Conservation (phyloP, 345 rosid genomes). For the Psidium friedrichsthalianum region DNA sequence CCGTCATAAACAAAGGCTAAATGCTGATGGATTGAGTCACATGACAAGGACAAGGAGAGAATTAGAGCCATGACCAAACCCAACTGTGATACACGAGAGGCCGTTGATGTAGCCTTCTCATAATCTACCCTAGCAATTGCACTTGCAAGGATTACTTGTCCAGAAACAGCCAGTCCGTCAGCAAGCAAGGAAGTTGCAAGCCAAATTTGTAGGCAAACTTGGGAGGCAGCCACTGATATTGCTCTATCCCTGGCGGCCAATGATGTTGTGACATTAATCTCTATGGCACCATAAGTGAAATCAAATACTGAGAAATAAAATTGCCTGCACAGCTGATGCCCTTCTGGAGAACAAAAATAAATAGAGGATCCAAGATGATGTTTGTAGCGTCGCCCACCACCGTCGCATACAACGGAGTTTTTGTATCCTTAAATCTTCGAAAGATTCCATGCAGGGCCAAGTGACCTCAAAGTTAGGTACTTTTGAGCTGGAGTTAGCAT, state of each 20-base stretch:
- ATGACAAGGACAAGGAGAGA: constrained; percentile 44
- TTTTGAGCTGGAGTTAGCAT: constrained; percentile 37
- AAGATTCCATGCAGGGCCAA: constrained; percentile 62
- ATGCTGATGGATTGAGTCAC: constrained; percentile 76
- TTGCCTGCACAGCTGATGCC: constrained; percentile 90
- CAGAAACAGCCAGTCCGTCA: constrained; percentile 91
- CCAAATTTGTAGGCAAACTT: constrained; percentile 98
- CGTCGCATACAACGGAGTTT: constrained; percentile 40
- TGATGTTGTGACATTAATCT: constrained; percentile 60
- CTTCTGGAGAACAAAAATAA: constrained; percentile 49
- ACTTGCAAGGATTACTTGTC: constrained; percentile 87
- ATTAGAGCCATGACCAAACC: constrained; percentile 62
- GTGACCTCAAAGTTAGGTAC: constrained; percentile 47
- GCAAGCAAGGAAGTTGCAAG: constrained; percentile 92
- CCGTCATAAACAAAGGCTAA: constrained; percentile 94
- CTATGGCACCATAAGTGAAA: constrained; percentile 66
- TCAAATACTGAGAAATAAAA: constrained; percentile 81
- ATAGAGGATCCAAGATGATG: constrained; percentile 67
- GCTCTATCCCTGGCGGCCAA: constrained; percentile 83
- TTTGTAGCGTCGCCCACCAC: constrained; percentile 84
- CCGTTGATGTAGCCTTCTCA: constrained; percentile 56
- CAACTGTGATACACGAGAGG: constrained; percentile 81
- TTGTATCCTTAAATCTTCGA: constrained; percentile 55
- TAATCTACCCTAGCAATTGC: constrained; percentile 70
- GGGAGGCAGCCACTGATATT: constrained; percentile 88